Conservation (phyloP, 2,329 filamentous ascomycete genomes). For the Alternaria arbusti region DNA sequence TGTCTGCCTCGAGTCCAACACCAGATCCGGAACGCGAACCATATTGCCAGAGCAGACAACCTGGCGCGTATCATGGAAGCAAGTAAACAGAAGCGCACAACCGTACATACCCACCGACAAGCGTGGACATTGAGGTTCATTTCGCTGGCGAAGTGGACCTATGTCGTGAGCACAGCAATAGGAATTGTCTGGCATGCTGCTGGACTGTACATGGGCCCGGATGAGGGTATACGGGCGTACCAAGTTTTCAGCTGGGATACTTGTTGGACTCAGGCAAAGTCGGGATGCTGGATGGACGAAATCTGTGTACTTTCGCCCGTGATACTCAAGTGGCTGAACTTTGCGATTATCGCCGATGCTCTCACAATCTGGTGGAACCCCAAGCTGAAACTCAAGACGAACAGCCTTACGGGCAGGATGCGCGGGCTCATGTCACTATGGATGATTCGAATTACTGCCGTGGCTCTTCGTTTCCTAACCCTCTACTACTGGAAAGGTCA, state of each 20-base stretch:
- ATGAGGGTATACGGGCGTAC: conserved; percentile 7
- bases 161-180: conserved; percentile 48
- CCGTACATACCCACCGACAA: conserved; percentile 44
- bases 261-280: conserved; percentile 33
- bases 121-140: conserved; percentile 52
- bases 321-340: conserved; percentile 23
- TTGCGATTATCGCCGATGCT: conserved; percentile 57
- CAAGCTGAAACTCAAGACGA: conserved; percentile 67
- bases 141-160: conserved; percentile 53
- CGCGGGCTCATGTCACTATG: conserved; percentile 70
- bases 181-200: conserved; percentile 47
- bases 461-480: conserved; percentile 61
- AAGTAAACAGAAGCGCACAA: conserved; percentile 37
- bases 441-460: conserved; percentile 65
- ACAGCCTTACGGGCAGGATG: conserved; percentile 59
- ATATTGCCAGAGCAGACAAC: conserved; percentile 84
- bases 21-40: conserved; percentile 73
- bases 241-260: conserved; percentile 16
- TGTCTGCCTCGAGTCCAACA: conserved; percentile 78
- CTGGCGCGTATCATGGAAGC: conserved; percentile 76
- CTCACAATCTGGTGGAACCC: conserved; percentile 73
- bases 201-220: conserved; percentile 26
- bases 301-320: conserved; percentile 36
- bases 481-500: conserved; percentile 38
- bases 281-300: conserved; percentile 23